Evolutionary conservation across 176 grass and related monocot species (phyloP), one percentile per base, ranked within the genome.

Genomic region (Bromus sterilis): DNA sequence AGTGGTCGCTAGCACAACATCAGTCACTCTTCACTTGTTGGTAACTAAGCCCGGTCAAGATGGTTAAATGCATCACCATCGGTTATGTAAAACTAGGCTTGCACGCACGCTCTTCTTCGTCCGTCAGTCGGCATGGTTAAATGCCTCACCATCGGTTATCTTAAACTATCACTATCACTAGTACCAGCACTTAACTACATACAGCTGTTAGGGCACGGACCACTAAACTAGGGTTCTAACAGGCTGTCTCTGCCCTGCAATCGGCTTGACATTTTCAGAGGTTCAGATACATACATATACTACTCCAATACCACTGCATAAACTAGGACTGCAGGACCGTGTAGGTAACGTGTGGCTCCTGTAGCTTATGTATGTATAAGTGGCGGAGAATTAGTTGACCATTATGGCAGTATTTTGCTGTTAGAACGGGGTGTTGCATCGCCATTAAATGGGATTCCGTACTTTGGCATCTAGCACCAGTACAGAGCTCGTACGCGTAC

Each of bases 221-320:
- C 28, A 32, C 6, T 75, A 74, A 76, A 80, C 33, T 84, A 80
- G 16, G 39, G 37, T 7, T 2, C 18, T 33, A 57, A 76, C 82
- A 89, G 82, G 26, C 87, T 85, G 82, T 81, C n/a, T n/a, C n/a
- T 55, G 40, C 81, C 20, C 69, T 89, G 71, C 70, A 14, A 34
- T 29, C n/a, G 14, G 60, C 34, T 70, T 51, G 48, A n/a, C 55
- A 59, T 74, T 11, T 11, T 37, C 44, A 53, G 67, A 32, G 63
- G 49, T 8, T 53, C 49, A 9, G 48, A 51, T n/a, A 18, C 15
- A 48, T 53, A 53, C 49, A 0, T 16, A 51, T 51, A 51, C 48
- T 51, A 4, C 46, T 1, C 18, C 24, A 6, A 6, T 59, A 5
- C 6, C 18, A 31, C 61, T 34, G 29, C 4, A 33, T 65, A 65